Base-by-base conservation (phyloP, 176 grass and related monocot genomes). In the Cenchrus purpureus region DNA sequence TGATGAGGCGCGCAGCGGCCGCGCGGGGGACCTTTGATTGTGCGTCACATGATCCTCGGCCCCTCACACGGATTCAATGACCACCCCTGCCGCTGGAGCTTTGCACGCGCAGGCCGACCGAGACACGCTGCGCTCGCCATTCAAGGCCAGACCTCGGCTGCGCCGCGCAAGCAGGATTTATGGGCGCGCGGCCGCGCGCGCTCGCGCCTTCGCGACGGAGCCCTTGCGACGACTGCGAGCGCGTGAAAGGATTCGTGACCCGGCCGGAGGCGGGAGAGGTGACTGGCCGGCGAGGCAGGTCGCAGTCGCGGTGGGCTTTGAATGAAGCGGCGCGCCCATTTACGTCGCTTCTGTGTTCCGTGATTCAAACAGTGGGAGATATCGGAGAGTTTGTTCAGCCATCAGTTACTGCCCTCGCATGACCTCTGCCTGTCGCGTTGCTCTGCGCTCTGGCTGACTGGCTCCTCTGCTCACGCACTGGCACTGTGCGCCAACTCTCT, bases 21-120 rank as follows among this genome's bases (percentile, higher is more conserved):
- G 77, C 77, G 57, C 82, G 72, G 73, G 76, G 79, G 67, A 80
- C 82, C 87, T 87, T 91, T 94, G 84, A 94, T 87, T 85, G 89
- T 79, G 90, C 78, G 65, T 95, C 92, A 95, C 92, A 92, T 92
- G 92, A 95, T 95, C 87, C 90, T 79, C 88, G 92, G 74, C 91
- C 68, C 68, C 71, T 94, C 92, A 92, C 90, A 94, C 10, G 90
- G 88, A 88, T 90, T 83, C 88, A 72, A 74, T 93, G 88, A 85
- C 77, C 12, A 40, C 37, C 37, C 37, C 37, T 25, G 22, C 22
- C 22, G 22, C 22, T 25, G 22, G 22, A 25, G 22, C 22, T 25
- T 25, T 25, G 22, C 22, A 25, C 22, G 22, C 22, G 22, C 22
- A 25, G 22, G 22, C 22, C 22, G 22, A 25, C 22, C 22, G 22